Conservation (phyloP, 805 yeast species). For the Pichia membranifaciens region DNA sequence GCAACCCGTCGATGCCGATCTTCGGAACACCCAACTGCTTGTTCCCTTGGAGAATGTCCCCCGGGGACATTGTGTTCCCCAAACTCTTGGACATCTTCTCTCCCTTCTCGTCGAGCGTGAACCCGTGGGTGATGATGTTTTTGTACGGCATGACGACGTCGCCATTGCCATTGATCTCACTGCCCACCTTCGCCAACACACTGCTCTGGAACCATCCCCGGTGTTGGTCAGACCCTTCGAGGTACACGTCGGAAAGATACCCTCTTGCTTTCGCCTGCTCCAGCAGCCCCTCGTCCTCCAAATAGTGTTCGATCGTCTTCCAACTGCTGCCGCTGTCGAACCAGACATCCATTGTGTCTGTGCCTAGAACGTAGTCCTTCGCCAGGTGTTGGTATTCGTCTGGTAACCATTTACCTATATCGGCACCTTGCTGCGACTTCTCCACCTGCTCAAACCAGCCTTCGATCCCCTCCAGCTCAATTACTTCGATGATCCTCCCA, state of each 20-base stretch:
- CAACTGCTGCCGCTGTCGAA: constrained; percentile 96
- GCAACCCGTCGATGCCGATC: constrained; percentile 84
- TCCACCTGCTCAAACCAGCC: constrained; percentile 58
- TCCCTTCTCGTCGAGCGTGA: constrained; percentile 79
- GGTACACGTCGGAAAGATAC: constrained; percentile 69
- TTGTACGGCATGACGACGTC: constrained; percentile 51
- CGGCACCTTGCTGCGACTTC: constrained; percentile 14
- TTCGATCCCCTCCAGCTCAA: constrained; percentile 60
- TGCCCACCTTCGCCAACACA: constrained; percentile 66
- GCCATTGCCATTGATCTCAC: constrained; percentile 18
- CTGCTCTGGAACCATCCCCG: constrained; percentile 99
- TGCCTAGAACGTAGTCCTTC: constrained; percentile 51
- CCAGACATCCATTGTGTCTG: constrained; percentile 98
- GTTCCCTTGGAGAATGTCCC: constrained; percentile 58
- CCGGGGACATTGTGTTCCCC: constrained; percentile 76
- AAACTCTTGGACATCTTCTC: constrained; percentile 90
- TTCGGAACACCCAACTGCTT: constrained; percentile 45
- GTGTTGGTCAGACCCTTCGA: constrained; percentile 98
- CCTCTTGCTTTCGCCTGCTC: constrained; percentile 32
- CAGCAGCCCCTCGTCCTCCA: constrained; percentile 29
- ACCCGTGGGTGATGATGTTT: constrained; percentile 85
- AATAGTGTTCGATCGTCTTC: constrained; percentile 49
- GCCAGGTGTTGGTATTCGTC: constrained; percentile 38
- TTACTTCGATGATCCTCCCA: constrained; percentile 47
- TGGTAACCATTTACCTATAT: constrained; percentile 72